Evolutionary conservation across 2,329 filamentous ascomycete species (phyloP).

Genomic region (Leptographium galeiforme): DNA sequence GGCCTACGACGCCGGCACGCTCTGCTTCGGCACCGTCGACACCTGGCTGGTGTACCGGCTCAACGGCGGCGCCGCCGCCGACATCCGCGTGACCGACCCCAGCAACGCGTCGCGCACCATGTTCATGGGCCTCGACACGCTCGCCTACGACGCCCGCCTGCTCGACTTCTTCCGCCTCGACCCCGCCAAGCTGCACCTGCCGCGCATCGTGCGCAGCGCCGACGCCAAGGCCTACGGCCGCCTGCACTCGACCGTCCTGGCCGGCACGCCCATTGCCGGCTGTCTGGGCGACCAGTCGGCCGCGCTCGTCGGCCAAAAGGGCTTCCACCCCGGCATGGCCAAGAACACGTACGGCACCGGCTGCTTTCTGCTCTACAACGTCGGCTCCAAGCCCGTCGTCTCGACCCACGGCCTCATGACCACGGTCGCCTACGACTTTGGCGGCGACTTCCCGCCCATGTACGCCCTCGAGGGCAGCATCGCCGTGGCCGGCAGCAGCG

Average conservation of each 20-base stretch:
- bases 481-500: slow-evolving; percentile 69
- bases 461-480: slow-evolving; percentile 80
- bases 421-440: slow-evolving; percentile 76
- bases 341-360: slow-evolving; percentile 91
- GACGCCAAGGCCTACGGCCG: slow-evolving; percentile 59
- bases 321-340: slow-evolving; percentile 66
- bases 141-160: slow-evolving; percentile 66
- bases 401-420: slow-evolving; percentile 70
- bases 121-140: slow-evolving; percentile 79
- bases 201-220: slow-evolving; percentile 70
- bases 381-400: slow-evolving; percentile 71
- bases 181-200: slow-evolving; percentile 54
- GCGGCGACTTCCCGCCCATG: slow-evolving; percentile 30
- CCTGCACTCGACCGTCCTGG: slow-evolving; percentile 49
- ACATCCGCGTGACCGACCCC: slow-evolving; percentile 67
- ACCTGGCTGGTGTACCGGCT: slow-evolving; percentile 77
- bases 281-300: slow-evolving; percentile 84
- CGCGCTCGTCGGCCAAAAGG: slow-evolving; percentile 73
- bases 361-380: slow-evolving; percentile 80
- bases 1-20: slow-evolving; percentile 63
- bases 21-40: slow-evolving; percentile 80
- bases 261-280: slow-evolving; percentile 61
- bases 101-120: slow-evolving; percentile 84
- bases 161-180: slow-evolving; percentile 68
- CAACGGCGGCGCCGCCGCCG: slow-evolving; percentile 54